phyloP scores from a whole-genome alignment of 1,139 yeast genomes.

The Blastobotrys serpentis region DNA sequence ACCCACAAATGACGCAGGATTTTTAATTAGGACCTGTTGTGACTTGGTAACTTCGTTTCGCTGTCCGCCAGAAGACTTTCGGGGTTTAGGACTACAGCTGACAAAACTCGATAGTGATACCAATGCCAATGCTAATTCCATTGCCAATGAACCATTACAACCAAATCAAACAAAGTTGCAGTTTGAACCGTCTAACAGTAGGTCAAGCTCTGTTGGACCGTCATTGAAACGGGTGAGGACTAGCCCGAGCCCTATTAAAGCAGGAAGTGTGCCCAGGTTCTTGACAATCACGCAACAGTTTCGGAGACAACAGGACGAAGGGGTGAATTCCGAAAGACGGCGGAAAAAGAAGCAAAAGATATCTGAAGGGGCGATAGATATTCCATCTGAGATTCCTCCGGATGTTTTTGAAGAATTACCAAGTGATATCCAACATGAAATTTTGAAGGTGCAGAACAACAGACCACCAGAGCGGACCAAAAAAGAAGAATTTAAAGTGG shows the following conservation, averaged over 20 bases:
- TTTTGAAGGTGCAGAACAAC: conserved; percentile 29
- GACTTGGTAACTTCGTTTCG: conserved; percentile 55
- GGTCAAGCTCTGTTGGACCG: conserved; percentile 14
- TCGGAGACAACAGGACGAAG: conserved; percentile 26
- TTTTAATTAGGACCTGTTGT: conserved; percentile 60
- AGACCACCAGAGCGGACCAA: conserved; percentile 1
- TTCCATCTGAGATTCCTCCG: conserved; percentile 17
- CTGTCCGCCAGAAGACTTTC: conserved; percentile 62
- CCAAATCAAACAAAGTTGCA: conserved; percentile 3
- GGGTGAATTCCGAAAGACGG: background rate
- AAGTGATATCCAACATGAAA: conserved; percentile 18
- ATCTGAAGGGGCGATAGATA: conserved; percentile 8
- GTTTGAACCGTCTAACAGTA: conserved; percentile 7
- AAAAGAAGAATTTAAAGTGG: conserved; percentile 11
- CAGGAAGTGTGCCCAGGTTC: conserved; percentile 13
- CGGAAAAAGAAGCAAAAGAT: conserved; percentile 9
- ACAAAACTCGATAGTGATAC: conserved; percentile 44
- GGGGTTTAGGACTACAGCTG: conserved; percentile 78
- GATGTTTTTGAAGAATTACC: conserved; percentile 22
- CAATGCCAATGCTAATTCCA: no score
- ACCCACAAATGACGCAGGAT: conserved; percentile 61
- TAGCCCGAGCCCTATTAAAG: conserved; percentile 1
- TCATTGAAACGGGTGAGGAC: conserved; percentile 17
- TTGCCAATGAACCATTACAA: background rate
- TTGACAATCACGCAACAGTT: conserved; percentile 20